Evolutionary conservation across 306 rosid species (phyloP).

Genomic region (Prunus mongolica): DNA sequence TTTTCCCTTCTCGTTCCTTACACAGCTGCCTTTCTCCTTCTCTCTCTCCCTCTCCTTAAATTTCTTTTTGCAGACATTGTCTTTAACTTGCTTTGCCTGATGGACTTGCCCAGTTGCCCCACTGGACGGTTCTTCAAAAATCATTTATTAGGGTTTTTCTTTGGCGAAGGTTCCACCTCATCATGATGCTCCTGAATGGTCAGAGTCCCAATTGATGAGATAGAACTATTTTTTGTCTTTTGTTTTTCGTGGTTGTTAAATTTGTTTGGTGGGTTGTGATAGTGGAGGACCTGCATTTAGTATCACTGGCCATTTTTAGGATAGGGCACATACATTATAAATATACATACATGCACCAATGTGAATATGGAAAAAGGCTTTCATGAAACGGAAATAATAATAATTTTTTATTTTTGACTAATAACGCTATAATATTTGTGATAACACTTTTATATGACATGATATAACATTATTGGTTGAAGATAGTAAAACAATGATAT

Average conservation of each 20-base stretch:
- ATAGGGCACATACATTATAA: not conserved
- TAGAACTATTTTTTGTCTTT: not conserved
- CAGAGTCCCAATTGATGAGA: constrained; percentile 24
- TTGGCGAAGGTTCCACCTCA: not conserved
- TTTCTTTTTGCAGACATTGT: not conserved
- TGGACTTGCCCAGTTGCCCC: not conserved
- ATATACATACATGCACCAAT: not conserved
- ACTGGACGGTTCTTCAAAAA: not conserved
- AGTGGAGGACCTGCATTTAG: not conserved
- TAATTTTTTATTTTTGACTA: rapidly evolving
- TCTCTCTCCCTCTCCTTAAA: not conserved
- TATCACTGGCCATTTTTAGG: not conserved
- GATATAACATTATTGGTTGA: rapidly evolving
- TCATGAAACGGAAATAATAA: rapidly evolving
- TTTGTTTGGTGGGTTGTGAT: not conserved
- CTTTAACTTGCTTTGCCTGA: not conserved
- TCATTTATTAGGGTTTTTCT: not conserved
- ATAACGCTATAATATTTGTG: rapidly evolving
- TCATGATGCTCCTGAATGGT: constrained; percentile 9
- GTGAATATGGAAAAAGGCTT: not conserved
- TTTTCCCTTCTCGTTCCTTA: not conserved
- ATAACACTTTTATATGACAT: rapidly evolving
- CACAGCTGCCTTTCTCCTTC: not conserved
- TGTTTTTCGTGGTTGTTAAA: not conserved
- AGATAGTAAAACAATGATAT: too few species aligned